phyloP scores from a whole-genome alignment of 2,329 filamentous ascomycete genomes.

The Amphichorda felina region DNA sequence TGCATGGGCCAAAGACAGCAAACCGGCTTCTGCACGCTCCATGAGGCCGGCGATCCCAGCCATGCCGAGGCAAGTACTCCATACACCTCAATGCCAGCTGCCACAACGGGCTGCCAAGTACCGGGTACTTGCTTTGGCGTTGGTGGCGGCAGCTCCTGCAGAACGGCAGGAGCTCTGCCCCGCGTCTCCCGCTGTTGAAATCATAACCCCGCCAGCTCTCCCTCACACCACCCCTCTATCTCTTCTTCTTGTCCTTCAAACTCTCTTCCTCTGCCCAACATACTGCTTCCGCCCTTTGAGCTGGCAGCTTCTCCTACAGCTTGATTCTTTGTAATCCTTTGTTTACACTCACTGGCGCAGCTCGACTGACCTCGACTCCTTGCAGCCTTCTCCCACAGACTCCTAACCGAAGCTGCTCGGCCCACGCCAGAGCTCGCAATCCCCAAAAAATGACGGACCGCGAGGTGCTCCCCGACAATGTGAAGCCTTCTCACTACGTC shows the following conservation, averaged over 20 bases:
- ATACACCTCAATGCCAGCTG: too few relatives aligned
- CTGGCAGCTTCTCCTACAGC: neutral
- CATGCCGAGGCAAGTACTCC: neutral
- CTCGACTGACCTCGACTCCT: conserved; percentile 2
- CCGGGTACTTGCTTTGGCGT: too few relatives aligned
- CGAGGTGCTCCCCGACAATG: conserved; percentile 48
- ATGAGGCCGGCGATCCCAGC: neutral
- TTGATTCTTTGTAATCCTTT: neutral
- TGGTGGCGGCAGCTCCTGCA: too few relatives aligned
- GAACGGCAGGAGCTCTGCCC: too few relatives aligned
- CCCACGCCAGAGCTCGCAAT: conserved; percentile 20
- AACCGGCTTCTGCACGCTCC: neutral
- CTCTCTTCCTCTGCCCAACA: too few relatives aligned
- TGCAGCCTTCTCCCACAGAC: conserved; percentile 13
- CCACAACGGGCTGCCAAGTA: too few relatives aligned
- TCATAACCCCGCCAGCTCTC: too few relatives aligned
- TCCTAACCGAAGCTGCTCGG: conserved; percentile 19
- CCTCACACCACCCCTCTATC: too few relatives aligned
- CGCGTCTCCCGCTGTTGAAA: too few relatives aligned
- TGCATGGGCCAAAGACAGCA: neutral
- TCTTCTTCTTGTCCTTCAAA: too few relatives aligned
- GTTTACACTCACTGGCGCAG: neutral
- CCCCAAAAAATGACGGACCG: conserved; percentile 39
- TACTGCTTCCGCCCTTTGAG: neutral
- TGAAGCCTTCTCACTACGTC: conserved; percentile 78